Percentiles rank a stretch among this genome's conserved stretches.
These are phyloP conservation scores for Aspergillus luchuensis DNA, from an alignment of 2,329 filamentous ascomycete species.

Conservation along the genomic window DNA sequence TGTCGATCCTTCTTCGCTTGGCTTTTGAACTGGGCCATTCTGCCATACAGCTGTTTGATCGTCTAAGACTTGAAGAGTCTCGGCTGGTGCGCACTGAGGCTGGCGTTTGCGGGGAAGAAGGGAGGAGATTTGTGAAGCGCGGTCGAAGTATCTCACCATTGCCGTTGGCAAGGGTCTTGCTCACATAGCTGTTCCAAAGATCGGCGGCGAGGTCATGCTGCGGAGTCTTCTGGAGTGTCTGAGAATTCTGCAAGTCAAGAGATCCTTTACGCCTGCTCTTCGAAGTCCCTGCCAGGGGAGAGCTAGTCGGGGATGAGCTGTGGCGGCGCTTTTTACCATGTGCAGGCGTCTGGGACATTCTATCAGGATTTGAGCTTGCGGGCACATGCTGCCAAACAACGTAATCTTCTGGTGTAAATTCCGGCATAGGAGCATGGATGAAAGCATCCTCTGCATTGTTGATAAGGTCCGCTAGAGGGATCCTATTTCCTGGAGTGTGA, in stretches of 20 bases:
- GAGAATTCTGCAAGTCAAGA: slow-evolving; percentile 62
- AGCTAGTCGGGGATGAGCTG: slow-evolving; percentile 73
- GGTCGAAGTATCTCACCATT: slow-evolving; percentile 56
- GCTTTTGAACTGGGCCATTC: slow-evolving; percentile 64
- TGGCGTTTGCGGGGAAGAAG: slow-evolving; percentile 70
- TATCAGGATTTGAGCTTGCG: slow-evolving; percentile 41
- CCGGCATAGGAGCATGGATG: slow-evolving; percentile 49
- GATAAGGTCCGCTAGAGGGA: slow-evolving; percentile 63
- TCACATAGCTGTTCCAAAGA: slow-evolving; percentile 74
- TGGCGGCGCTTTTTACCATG: slow-evolving; percentile 66
- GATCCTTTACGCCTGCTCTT: slow-evolving; percentile 43
- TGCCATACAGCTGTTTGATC: slow-evolving; percentile 68
- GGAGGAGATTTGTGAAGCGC: slow-evolving; percentile 65
- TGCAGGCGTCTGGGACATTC: slow-evolving; percentile 53
- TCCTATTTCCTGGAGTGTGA: slow-evolving; percentile 60
- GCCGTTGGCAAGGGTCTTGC: slow-evolving; percentile 51
- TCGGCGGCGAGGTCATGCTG: slow-evolving; percentile 73
- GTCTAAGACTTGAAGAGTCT: slow-evolving; percentile 57
- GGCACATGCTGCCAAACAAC: slow-evolving; percentile 60
- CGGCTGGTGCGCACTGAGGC: slow-evolving; percentile 46
- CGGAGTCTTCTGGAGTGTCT: slow-evolving; percentile 64
- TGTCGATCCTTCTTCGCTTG: slow-evolving; percentile 66
- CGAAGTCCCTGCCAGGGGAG: slow-evolving; percentile 55
- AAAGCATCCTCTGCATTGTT: slow-evolving; percentile 61
- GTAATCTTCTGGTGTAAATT: slow-evolving; percentile 62